Conservation (phyloP, 1,284 basidiomycete genomes). For the Cutaneotrichosporon daszewskae region DNA sequence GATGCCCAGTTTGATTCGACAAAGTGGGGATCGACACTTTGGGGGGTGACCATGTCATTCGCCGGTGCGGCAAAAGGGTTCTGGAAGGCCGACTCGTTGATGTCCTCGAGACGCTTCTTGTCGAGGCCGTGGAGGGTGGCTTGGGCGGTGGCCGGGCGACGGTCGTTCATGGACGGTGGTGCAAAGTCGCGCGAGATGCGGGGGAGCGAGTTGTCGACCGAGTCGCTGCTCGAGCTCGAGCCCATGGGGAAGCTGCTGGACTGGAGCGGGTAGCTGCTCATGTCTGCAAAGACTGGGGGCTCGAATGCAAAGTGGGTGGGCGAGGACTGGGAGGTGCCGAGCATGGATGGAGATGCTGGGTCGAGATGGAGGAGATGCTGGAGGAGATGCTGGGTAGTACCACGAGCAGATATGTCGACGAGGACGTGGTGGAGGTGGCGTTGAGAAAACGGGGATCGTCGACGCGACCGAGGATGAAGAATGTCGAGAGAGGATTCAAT, state of each 20-base stretch:
- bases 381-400: too few species aligned
- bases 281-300: neutral
- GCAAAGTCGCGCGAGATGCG: conserved; percentile 44
- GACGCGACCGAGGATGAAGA: too few species aligned
- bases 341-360: neutral
- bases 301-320: neutral
- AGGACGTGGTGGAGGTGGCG: too few species aligned
- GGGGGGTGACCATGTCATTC: too few species aligned
- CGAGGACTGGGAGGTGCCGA: neutral
- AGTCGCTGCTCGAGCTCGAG: neutral
- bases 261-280: neutral
- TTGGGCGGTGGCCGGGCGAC: conserved; percentile 41
- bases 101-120: conserved; percentile 1
- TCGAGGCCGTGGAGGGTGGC: conserved; percentile 27
- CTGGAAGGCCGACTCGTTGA: conserved; percentile 3
- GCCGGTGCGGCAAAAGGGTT: too few species aligned
- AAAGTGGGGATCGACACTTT: too few species aligned
- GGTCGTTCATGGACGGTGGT: conserved; percentile 29
- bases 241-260: neutral
- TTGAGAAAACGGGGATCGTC: too few species aligned
- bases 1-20: too few species aligned
- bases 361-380: too few species aligned
- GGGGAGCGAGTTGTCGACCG: conserved; percentile 28
- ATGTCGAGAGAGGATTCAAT: too few species aligned
- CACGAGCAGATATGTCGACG: too few species aligned